Evolutionary conservation across 306 rosid genomes (phyloP), one percentile per base, ranked within the genome.

Genomic region (Mimosa bimucronata): DNA sequence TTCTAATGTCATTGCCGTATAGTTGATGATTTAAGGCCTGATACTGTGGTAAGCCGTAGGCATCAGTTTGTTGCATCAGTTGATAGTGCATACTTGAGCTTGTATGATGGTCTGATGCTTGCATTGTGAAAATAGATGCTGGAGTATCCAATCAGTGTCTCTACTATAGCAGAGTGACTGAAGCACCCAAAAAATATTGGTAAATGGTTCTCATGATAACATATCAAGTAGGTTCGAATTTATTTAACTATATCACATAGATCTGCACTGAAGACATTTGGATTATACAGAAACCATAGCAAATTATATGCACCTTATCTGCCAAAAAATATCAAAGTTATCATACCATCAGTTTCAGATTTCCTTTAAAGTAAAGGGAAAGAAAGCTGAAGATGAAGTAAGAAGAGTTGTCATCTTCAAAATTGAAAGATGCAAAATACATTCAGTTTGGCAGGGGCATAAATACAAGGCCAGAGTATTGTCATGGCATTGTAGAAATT

Each of bases 71-170:
- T 71, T 90, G 90, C 77, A 87, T 58, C 15, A 92, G 90, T 81
- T 86, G 94, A 86, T 91, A 82, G 84, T 85, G 85, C 97, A 89
- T 91, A n/a, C 85, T 75, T 73, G 91, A 81, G 66, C 70, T 83
- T 85, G 88, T 89, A 77, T 81, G 93, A 73, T 82, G 90, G 84
- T 93, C 89, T 70, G 97, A 91, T 77, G 95, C 87, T 81, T 88
- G 97, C 97, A 92, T 94, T 62, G 66, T 84, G 69, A 81, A 81
- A 82, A 50, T 31, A 45, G 3, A 28, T 61, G 29, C 38, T 14
- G 4, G n/a, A 28, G 38, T 28, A 42, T 48, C 71, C 37, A 46
- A 71, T 64, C 34, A 30, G 42, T 30, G 67, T 3, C 48, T 72
- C 64, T 66, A 74, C 21, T 16, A 48, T 30, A 5, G 28, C 67